Percentiles rank a stretch among this genome's conserved stretches.
These are phyloP conservation scores for Rubia yunnanensis DNA, from an alignment of 257 asterid genomes.

Conservation along the genomic window DNA sequence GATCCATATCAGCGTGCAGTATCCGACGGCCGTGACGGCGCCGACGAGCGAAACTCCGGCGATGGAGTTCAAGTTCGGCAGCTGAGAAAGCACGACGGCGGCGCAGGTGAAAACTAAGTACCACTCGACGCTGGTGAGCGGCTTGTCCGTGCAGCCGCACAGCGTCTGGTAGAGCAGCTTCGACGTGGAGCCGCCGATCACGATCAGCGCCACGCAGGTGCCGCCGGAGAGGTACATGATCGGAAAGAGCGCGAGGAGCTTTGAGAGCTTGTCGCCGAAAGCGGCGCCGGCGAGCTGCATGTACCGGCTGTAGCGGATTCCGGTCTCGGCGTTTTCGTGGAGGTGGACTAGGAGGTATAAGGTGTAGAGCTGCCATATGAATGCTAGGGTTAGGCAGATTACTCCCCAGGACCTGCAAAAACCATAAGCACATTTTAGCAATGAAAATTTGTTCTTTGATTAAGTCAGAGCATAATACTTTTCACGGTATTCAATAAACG, in stretches of 20 bases:
- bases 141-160: constrained; percentile 55
- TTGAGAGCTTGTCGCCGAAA: constrained; percentile 45
- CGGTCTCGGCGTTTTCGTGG: constrained; percentile 65
- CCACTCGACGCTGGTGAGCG: constrained; percentile 71
- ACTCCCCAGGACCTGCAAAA: constrained; percentile 72
- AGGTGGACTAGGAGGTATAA: constrained; percentile 65
- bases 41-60: constrained; percentile 86
- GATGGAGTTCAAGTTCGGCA: constrained; percentile 84
- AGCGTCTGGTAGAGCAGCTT: constrained; percentile 50
- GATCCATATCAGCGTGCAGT: constrained; percentile 69
- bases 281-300: constrained; percentile 71
- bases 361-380: constrained; percentile 87
- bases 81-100: constrained; percentile 73
- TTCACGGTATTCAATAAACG: no score
- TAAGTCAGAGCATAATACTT: no score
- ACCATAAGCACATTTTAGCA: no score
- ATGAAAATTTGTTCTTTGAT: no score
- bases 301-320: constrained; percentile 84
- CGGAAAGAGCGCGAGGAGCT: constrained; percentile 40
- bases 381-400: constrained; percentile 50
- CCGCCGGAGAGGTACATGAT: constrained; percentile 69
- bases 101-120: constrained; percentile 72
- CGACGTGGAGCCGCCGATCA: constrained; percentile 70
- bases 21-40: constrained; percentile 72
- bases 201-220: constrained; percentile 68